Evolutionary conservation across 257 asterid genomes (phyloP), one percentile per base, ranked within the genome.

Genomic region (Forsythia suspensa): DNA sequence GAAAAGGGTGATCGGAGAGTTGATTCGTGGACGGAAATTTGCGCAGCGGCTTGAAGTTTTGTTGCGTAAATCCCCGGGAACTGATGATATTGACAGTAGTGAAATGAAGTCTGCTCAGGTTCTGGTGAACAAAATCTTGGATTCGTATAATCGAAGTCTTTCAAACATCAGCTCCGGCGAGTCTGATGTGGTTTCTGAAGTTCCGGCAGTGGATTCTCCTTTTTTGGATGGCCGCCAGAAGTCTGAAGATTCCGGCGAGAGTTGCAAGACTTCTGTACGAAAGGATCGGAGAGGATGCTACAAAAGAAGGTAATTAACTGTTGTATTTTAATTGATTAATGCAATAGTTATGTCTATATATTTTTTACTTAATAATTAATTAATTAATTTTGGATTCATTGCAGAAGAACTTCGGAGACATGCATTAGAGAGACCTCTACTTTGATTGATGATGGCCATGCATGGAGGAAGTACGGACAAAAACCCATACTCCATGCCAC

Each of bases 401-500:
- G 77, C 77, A 84, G 85, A 77, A 81, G 42, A 72, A 76, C 81
- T 48, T 66, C 83, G 24, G 77, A 81, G 78, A 72, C 77, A 71
- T 39, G 77, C 79, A 18, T 40, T 6, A 79, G 18, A 34, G 80
- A 71, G 39, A 63, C 76, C 46, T 41, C 85, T 15, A 77, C 38
- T 72, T 79, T 77, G 59, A 67, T 82, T 34, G 88, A 85, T 72
- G 88, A 82, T 76, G 88, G 88, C 9, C 77, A 85, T 79, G 86
- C 78, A 44, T 85, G 88, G 88, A 85, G 88, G 61, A 85, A 85
- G 68, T 85, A 85, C 73, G 88, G 88, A 44, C 86, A 85, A 72
- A 85, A 85, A 76, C 44, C n/a, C 8, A 85, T 85, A 70, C 84
- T 76, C 36, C 2, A 82, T 69, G 9, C 82, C 67, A 15, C 37